Evolutionary conservation across 345 rosid genomes (phyloP).

Genomic region (Chamaenerion angustifolium): DNA sequence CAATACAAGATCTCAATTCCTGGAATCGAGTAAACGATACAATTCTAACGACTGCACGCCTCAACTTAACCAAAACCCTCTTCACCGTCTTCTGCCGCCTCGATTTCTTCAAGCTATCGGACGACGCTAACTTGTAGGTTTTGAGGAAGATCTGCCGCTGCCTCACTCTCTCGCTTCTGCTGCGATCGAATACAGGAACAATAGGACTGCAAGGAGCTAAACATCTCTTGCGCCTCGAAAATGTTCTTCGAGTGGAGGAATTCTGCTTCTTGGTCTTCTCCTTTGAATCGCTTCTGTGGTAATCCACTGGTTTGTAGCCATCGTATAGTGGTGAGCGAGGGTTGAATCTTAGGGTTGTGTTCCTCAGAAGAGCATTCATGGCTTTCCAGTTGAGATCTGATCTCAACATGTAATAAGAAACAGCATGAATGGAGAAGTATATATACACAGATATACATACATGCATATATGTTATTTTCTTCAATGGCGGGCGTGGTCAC

Average conservation of each 20-base stretch:
- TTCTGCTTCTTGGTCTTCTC: neutral
- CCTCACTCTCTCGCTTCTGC: constrained; percentile 25
- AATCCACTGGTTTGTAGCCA: constrained; percentile 14
- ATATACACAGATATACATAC: neutral
- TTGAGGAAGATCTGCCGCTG: constrained; percentile 34
- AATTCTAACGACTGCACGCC: constrained; percentile 15
- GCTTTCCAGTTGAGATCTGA: neutral
- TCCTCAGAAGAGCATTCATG: constrained; percentile 16
- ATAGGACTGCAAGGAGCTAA: neutral
- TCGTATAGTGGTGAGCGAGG: constrained; percentile 3
- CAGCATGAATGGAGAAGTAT: neutral
- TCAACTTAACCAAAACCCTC: constrained; percentile 25
- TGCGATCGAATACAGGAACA: constrained; percentile 13
- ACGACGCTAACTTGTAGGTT: constrained; percentile 26
- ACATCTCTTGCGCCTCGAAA: constrained; percentile 11
- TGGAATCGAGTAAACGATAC: constrained; percentile 14
- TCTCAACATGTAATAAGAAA: too few relatives aligned
- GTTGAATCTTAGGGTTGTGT: constrained; percentile 12
- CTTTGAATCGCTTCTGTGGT: neutral
- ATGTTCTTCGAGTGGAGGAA: constrained; percentile 5
- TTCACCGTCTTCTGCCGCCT: constrained; percentile 10
- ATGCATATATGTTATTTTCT: neutral
- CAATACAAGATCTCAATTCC: constrained; percentile 13
- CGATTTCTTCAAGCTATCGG: constrained; percentile 10
- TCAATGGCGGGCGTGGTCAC: constrained; percentile 1